Evolutionary conservation across 306 rosid genomes (phyloP).

Genomic region (Psophocarpus tetragonolobus): DNA sequence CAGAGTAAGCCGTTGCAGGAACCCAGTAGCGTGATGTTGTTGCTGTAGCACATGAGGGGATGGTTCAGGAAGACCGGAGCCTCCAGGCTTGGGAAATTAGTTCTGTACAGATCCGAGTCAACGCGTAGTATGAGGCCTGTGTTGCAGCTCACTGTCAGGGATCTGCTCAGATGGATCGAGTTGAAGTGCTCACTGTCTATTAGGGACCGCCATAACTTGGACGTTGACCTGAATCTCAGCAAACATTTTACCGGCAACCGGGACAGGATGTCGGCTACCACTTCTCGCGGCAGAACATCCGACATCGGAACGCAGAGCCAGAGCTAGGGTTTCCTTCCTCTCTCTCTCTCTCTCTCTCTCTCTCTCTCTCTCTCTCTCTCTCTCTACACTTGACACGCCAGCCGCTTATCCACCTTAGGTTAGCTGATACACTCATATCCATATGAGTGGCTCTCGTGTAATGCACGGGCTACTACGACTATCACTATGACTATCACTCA

Average conservation of each 20-base stretch:
- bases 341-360: too few relatives aligned
- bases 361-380: too few relatives aligned
- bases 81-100: slow-evolving; percentile 33
- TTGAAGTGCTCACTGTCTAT: slow-evolving; percentile 55
- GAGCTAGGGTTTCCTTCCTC: background rate
- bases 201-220: slow-evolving; percentile 46
- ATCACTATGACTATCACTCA: too few relatives aligned
- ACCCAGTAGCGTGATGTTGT: slow-evolving; percentile 60
- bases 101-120: slow-evolving; percentile 43
- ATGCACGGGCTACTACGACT: too few relatives aligned
- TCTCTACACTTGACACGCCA: too few relatives aligned
- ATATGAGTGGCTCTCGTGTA: too few relatives aligned
- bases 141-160: slow-evolving; percentile 19
- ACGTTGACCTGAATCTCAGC: slow-evolving; percentile 45
- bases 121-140: slow-evolving; percentile 41
- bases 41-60: slow-evolving; percentile 86
- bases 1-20: slow-evolving; percentile 71
- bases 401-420: too few relatives aligned
- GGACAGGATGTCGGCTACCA: slow-evolving; percentile 53
- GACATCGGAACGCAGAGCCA: slow-evolving; percentile 7
- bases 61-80: slow-evolving; percentile 49
- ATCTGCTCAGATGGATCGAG: slow-evolving; percentile 43
- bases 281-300: slow-evolving; percentile 60
- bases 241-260: slow-evolving; percentile 39
- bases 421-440: too few relatives aligned